Conservation (phyloP, 345 rosid species). For the Populus simonii region DNA sequence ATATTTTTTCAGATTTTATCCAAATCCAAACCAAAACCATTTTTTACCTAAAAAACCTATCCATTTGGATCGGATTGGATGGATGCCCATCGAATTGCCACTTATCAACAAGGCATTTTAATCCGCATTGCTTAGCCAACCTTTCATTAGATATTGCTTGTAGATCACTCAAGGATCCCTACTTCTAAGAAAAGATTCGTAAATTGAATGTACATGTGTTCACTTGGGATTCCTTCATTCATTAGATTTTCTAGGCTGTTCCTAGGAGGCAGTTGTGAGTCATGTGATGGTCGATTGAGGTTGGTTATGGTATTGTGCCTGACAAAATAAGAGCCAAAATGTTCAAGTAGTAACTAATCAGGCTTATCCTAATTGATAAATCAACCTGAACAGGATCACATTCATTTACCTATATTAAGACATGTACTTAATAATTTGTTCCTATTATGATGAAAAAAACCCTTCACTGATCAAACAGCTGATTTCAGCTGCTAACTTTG, state of each 20-base stretch:
- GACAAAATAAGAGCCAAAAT: neutral
- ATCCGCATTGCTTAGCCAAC: neutral
- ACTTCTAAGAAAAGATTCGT: neutral
- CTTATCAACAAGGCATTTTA: neutral
- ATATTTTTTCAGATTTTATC: too few species aligned
- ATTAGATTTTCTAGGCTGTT: neutral
- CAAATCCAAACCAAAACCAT: too few species aligned
- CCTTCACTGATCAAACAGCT: neutral
- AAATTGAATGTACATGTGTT: neutral
- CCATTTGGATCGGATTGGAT: too few species aligned
- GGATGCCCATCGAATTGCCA: too few species aligned
- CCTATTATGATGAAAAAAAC: neutral
- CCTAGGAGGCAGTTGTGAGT: neutral
- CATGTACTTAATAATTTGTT: neutral
- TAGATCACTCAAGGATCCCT: neutral
- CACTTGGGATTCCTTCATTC: neutral
- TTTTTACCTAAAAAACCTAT: too few species aligned
- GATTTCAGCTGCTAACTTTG: neutral
- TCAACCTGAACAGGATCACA: neutral
- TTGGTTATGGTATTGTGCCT: neutral
- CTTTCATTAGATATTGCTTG: neutral
- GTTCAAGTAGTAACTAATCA: neutral
- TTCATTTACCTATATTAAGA: neutral
- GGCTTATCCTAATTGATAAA: neutral
- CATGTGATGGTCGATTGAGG: neutral